Evolutionary conservation across 148 eudicot genomes (phyloP), one percentile per base, ranked within the genome.

Genomic region (Rheum nobile): DNA sequence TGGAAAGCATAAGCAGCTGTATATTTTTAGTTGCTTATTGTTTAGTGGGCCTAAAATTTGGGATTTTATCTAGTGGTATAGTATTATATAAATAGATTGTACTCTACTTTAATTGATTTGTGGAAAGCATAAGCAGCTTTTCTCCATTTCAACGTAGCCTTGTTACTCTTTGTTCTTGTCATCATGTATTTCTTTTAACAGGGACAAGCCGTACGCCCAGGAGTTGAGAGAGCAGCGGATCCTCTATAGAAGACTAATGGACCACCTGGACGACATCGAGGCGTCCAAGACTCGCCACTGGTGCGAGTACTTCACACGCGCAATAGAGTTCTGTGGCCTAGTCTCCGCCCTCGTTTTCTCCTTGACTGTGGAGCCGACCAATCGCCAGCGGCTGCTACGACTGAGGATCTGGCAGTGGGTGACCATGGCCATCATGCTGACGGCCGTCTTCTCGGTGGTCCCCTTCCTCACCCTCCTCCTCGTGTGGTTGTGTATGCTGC

Each of bases 321-420:
- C 67, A 1, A 11, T 59, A 12, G 34, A 59, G 67, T 59, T 59
- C 17, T 26, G 32, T 6, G 34, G 32, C 19, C 34, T 59, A 0
- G 34, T 29, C 13, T 16, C 67, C 3, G 34, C 17, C 26, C 35
- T 59, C 4, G 17, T 59, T 35, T 59, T 6, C 67, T 59, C 34
- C 67, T 35, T 59, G 6, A 10, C 67, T 6, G 7, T 28, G 16
- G 34, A 59, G 34, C 34, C 32, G 6, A 26, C 34, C 14, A 59
- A 59, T 35, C 67, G 19, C 0, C 32, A 12, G 17, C 32, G 44
- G 22, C 22, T 68, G 24, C 44, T 68, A 9, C 21, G 6, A 6
- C 72, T 68, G 9, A 1, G 72, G 0, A 14, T 68, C n/a, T 68
- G 72, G 72, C 72, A 37, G 44, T 68, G 72, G 72, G 32, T 37